These are phyloP conservation scores for Solanum habrochaites DNA, from an alignment of 257 asterid species.

Conservation along the genomic window DNA sequence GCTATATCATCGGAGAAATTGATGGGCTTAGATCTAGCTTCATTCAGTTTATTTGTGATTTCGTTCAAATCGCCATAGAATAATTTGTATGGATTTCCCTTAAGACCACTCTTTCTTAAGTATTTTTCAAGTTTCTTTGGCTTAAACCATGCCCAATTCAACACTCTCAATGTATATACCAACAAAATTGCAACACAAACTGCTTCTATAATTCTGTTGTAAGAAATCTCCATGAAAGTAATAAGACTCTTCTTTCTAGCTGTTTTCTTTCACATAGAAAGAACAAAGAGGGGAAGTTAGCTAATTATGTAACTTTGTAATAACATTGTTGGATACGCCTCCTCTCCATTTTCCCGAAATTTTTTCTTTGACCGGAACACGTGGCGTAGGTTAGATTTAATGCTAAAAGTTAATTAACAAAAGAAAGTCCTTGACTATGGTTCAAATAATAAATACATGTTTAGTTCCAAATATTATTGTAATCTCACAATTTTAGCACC, in stretches of 20 bases:
- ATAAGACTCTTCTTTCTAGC: background rate
- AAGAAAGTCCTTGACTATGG: too few relatives aligned
- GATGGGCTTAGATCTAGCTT: constrained; percentile 27
- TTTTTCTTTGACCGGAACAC: too few relatives aligned
- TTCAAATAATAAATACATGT: too few relatives aligned
- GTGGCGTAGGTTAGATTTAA: too few relatives aligned
- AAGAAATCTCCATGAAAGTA: constrained; percentile 5
- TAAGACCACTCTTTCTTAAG: constrained; percentile 23
- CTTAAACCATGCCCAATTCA: constrained; percentile 25
- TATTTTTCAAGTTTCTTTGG: constrained; percentile 20
- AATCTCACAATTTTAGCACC: too few relatives aligned
- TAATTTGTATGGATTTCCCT: constrained; percentile 21
- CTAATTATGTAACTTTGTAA: too few relatives aligned
- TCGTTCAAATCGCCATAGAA: constrained; percentile 24
- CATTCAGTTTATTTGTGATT: background rate
- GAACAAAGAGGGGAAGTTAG: background rate
- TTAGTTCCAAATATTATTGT: too few relatives aligned
- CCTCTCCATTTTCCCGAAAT: too few relatives aligned
- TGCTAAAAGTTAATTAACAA: too few relatives aligned
- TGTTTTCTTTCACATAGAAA: background rate
- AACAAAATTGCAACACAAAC: background rate
- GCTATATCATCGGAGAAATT: constrained; percentile 15
- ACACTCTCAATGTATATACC: constrained; percentile 4
- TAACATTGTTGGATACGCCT: too few relatives aligned
- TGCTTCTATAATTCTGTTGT: background rate